A percentile compares a stretch with the other conserved stretches of the same genome.
Conservation (phyloP, 441 rosid species). For the Adansonia grandidieri region DNA sequence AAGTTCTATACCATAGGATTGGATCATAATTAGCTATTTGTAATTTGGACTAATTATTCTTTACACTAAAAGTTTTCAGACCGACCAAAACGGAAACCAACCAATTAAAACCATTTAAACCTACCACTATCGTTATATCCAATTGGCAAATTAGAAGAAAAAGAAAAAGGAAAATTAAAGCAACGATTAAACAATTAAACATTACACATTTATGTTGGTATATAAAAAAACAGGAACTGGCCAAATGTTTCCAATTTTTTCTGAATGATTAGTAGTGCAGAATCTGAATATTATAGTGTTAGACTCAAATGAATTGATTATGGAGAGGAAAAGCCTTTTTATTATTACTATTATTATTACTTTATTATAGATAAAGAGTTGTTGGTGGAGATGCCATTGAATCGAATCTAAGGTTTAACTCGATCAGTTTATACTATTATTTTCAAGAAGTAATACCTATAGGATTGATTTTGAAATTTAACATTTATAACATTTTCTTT, state of each 20-base stretch:
- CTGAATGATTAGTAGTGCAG: background rate
- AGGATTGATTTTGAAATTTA: too few species aligned
- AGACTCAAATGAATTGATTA: background rate
- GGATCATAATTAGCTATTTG: background rate
- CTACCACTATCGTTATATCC: background rate
- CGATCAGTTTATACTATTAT: too few species aligned
- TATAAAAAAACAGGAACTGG: background rate
- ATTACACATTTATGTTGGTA: background rate
- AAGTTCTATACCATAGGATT: too few species aligned
- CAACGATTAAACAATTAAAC: background rate
- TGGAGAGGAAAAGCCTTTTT: background rate
- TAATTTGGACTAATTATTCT: background rate
- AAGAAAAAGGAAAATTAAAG: background rate
- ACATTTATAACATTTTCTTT: too few species aligned
- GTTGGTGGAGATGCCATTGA: background rate
- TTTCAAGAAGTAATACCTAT: too few species aligned
- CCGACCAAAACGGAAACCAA: background rate
- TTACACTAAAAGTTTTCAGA: background rate
- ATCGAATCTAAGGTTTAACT: background rate
- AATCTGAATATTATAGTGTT: background rate
- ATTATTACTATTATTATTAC: too few species aligned
- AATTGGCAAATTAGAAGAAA: background rate
- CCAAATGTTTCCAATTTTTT: background rate
- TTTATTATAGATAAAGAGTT: background rate
- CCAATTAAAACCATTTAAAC: background rate